Base-by-base conservation (phyloP, 768 basidiomycete species). In the Candolleomyces aberdarensis region DNA sequence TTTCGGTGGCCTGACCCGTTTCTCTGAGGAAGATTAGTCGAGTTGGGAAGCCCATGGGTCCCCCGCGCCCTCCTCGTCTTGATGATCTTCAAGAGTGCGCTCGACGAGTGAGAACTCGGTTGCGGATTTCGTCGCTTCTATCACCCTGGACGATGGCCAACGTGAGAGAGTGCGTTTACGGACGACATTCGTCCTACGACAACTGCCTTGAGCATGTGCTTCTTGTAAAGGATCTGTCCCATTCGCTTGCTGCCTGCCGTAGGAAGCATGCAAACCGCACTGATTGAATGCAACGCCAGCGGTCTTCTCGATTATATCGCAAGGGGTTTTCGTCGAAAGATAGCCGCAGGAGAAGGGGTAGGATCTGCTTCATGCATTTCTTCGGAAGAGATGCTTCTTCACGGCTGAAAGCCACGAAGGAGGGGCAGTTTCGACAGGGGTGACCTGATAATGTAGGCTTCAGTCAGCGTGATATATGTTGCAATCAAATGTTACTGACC, bases 311-410 rank as follows among this genome's bases (percentile, higher is more conserved):
- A 26, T 78, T 78, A 63, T 83, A 88, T 10, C 70, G 77, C 43
- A 96, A 68, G 1, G 90, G 88, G 62, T 82, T 71, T 0, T 82
- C 83, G 47, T 88, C 90, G 80, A 63, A 91, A 85, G 84, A 78
- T 3, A 91, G 62, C 43, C 76, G 80, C 11, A 96, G 79, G 14
- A 96, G 76, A 1, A 87, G 75, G 0, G 94, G 94, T 2, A 94
- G 70, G 43, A 85, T 75, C 36, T 81, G 80, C 49, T 85, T 81
- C 19, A 84, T 63, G 3, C 76, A 72, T 47, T 71, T 73, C 13
- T 72, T 62, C 22, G 74, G 69, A 54, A 95, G 19, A 84, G 80
- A 41, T 77, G 72, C 11, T 72, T 69, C 48, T 77, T 61, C 17
- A 91, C 60, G 29, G 81, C 75, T 3, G 74, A 75, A 72, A 83